phyloP scores from a whole-genome alignment of 257 asterid genomes.

The Solanum habrochaites region DNA sequence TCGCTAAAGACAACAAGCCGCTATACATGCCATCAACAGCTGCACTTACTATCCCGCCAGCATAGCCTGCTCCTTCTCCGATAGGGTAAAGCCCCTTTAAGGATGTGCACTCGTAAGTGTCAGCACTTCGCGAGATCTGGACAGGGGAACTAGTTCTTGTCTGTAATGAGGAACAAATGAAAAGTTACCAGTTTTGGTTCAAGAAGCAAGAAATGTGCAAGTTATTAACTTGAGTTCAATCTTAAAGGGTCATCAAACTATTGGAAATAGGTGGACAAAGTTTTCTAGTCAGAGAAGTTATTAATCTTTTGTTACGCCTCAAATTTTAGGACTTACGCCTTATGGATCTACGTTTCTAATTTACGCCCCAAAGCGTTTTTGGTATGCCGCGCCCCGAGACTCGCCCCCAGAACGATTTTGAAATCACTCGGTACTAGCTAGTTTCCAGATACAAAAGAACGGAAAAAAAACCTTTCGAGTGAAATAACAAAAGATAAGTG shows the following conservation, averaged over 20 bases:
- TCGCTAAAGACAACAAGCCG: constrained; percentile 72
- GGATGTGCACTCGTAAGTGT: constrained; percentile 72
- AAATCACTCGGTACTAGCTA: too few species aligned
- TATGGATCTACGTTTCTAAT: too few species aligned
- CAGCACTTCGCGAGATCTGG: constrained; percentile 53
- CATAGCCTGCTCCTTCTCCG: constrained; percentile 96
- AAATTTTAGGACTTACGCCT: too few species aligned
- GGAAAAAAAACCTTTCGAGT: not conserved
- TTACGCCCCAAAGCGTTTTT: too few species aligned
- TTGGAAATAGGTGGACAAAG: not conserved
- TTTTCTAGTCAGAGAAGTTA: not conserved
- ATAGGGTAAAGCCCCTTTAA: constrained; percentile 78
- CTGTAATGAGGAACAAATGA: constrained; percentile 12
- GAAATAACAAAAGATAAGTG: not conserved
- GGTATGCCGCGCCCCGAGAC: too few species aligned
- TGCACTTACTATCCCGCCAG: constrained; percentile 93
- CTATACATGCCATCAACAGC: constrained; percentile 92
- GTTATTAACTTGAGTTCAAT: not conserved
- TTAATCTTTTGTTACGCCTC: too few species aligned
- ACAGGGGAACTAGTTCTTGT: constrained; percentile 93
- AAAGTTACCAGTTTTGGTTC: not conserved
- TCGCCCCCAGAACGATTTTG: too few species aligned
- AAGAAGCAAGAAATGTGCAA: not conserved
- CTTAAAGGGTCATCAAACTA: not conserved
- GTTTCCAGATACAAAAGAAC: not conserved